phyloP scores from a whole-genome alignment of 2,329 filamentous ascomycete genomes.

The Trichophyton equinum region DNA sequence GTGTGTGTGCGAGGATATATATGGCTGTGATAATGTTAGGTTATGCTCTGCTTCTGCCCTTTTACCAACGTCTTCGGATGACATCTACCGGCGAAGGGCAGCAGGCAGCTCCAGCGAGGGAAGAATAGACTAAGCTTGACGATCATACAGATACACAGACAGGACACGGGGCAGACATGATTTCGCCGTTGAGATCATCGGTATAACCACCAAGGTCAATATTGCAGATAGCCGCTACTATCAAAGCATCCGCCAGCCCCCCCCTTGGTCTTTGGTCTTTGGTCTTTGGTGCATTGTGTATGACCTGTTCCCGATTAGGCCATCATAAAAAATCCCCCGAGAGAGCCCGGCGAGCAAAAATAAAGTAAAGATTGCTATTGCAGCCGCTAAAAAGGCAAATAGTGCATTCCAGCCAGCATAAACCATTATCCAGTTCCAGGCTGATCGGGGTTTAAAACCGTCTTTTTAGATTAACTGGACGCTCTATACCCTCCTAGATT shows the following conservation, averaged over 20 bases:
- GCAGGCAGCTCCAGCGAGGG: neutral
- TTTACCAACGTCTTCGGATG: neutral
- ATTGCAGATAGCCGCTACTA: neutral
- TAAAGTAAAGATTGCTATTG: neutral
- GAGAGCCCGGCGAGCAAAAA: neutral
- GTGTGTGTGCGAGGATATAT: neutral
- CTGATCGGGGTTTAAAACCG: neutral
- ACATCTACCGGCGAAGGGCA: neutral
- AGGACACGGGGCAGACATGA: neutral
- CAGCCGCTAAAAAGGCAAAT: neutral
- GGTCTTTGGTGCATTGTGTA: neutral
- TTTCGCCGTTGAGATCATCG: neutral
- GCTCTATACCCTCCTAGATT: neutral
- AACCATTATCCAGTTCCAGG: neutral
- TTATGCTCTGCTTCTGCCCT: neutral
- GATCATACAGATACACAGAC: neutral
- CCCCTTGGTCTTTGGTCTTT: neutral
- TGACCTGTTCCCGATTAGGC: constrained; percentile 1
- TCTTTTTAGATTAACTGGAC: neutral
- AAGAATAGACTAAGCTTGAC: constrained; percentile 2
- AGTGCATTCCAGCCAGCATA: neutral
- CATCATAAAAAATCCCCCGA: neutral
- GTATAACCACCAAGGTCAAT: neutral
- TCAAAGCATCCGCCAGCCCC: neutral
- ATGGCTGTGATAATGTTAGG: neutral